A percentile compares a stretch with the other conserved stretches of the same genome.
phyloP scores from a whole-genome alignment of 2,329 filamentous ascomycete species.

The Colletotrichum chrysophilum region DNA sequence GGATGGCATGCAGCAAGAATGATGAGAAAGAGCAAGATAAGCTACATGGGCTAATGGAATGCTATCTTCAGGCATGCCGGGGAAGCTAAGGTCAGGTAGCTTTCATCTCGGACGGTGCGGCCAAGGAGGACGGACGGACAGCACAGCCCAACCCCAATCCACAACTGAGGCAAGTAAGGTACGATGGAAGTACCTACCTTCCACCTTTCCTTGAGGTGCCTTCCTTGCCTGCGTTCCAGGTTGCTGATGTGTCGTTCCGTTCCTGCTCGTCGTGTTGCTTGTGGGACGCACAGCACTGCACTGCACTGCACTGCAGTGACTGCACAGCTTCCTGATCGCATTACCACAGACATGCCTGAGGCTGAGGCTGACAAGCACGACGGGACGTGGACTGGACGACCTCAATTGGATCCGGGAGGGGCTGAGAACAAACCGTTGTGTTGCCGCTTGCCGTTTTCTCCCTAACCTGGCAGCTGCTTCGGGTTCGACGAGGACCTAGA shows the following conservation, averaged over 20 bases:
- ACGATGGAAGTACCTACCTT: not conserved
- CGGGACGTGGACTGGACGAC: not conserved
- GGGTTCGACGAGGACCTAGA: constrained; percentile 13
- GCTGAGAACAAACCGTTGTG: not conserved
- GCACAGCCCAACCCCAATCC: not conserved
- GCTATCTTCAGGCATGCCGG: not conserved
- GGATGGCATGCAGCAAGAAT: not conserved
- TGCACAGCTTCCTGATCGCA: not conserved
- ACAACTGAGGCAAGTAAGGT: constrained; percentile 2
- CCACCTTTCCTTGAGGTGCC: not conserved
- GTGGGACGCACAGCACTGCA: no score
- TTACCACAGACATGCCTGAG: not conserved
- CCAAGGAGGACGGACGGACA: not conserved
- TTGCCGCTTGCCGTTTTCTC: not conserved
- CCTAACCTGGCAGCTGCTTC: not conserved
- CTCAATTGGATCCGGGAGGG: not conserved
- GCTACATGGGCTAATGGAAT: not conserved
- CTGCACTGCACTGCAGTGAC: no score
- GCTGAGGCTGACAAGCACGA: not conserved
- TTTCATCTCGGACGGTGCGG: not conserved
- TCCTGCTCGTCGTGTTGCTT: no score
- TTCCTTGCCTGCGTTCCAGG: no score
- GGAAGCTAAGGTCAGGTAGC: constrained; percentile 9
- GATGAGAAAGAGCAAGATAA: not conserved
- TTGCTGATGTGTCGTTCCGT: no score